phyloP scores from a whole-genome alignment of 345 rosid species.

The Passiflora organensis region DNA sequence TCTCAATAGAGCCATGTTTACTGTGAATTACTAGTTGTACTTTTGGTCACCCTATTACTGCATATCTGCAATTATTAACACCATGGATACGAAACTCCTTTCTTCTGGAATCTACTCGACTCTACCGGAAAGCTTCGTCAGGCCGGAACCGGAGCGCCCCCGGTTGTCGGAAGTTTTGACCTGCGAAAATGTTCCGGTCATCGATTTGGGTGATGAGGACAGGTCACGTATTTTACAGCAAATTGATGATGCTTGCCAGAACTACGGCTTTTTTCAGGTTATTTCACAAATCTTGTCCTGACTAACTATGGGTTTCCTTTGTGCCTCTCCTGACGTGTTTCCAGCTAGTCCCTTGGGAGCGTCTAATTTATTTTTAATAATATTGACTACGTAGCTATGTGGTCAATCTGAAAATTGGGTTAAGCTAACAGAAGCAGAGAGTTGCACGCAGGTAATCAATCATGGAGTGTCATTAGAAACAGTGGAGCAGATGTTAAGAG shows the following conservation, averaged over 20 bases:
- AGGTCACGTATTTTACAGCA: slow-evolving; percentile 35
- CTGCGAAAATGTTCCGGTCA: slow-evolving; percentile 52
- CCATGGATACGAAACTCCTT: slow-evolving; percentile 54
- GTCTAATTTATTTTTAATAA: no score
- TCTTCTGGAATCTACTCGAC: slow-evolving; percentile 49
- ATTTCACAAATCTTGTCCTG: background rate
- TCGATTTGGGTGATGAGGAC: slow-evolving; percentile 53
- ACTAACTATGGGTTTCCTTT: no score
- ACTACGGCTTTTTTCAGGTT: slow-evolving; percentile 71
- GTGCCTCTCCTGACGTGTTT: no score
- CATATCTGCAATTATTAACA: background rate
- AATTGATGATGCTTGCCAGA: slow-evolving; percentile 47
- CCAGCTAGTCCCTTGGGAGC: no score
- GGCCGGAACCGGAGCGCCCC: slow-evolving; percentile 71
- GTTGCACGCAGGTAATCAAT: slow-evolving; percentile 46
- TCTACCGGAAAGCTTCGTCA: slow-evolving; percentile 61
- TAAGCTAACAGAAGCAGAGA: no score
- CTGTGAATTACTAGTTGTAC: no score
- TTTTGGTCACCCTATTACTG: no score
- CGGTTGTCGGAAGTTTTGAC: slow-evolving; percentile 47
- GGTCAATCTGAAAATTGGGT: no score
- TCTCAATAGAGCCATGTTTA: no score
- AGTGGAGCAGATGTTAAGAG: slow-evolving; percentile 39
- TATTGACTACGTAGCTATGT: no score
- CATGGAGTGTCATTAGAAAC: slow-evolving; percentile 46